These are phyloP conservation scores for Dorcoceras hygrometricum DNA, from an alignment of 257 asterid genomes.

Conservation along the genomic window DNA sequence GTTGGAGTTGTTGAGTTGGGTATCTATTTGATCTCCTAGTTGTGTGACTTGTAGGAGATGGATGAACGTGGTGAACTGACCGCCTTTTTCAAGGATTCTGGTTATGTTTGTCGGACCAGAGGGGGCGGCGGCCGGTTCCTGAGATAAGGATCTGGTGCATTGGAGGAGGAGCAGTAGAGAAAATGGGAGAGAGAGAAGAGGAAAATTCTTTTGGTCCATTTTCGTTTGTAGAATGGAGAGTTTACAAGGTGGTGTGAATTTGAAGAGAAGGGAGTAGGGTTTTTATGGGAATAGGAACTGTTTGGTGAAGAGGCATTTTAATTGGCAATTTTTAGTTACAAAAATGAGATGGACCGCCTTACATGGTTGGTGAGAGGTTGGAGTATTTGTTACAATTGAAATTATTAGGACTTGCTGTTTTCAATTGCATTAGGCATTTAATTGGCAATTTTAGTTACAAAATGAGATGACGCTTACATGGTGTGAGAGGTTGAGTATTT, in stretches of 20 bases:
- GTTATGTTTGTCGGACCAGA: conserved; percentile 82
- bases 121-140: conserved; percentile 59
- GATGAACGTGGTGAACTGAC: conserved; percentile 71
- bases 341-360: background rate
- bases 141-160: conserved; percentile 43
- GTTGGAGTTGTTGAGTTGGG: conserved; percentile 76
- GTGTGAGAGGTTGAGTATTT: too few species aligned
- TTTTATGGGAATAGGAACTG: conserved; percentile 36
- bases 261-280: conserved; percentile 27
- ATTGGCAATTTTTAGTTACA: background rate
- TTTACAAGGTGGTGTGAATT: conserved; percentile 13
- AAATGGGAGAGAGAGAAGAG: conserved; percentile 22
- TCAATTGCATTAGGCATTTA: background rate
- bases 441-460: too few species aligned
- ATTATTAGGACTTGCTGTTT: too few species aligned
- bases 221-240: background rate
- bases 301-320: conserved; percentile 36
- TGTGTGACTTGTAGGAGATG: conserved; percentile 61
- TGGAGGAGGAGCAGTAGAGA: conserved; percentile 33
- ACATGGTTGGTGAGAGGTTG: background rate
- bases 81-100: conserved; percentile 82
- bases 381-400: background rate
- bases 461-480: too few species aligned
- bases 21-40: conserved; percentile 65
- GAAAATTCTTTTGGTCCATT: conserved; percentile 34